phyloP scores from a whole-genome alignment of 2,329 filamentous ascomycete genomes.

The Chaetomiaceae sp. region DNA sequence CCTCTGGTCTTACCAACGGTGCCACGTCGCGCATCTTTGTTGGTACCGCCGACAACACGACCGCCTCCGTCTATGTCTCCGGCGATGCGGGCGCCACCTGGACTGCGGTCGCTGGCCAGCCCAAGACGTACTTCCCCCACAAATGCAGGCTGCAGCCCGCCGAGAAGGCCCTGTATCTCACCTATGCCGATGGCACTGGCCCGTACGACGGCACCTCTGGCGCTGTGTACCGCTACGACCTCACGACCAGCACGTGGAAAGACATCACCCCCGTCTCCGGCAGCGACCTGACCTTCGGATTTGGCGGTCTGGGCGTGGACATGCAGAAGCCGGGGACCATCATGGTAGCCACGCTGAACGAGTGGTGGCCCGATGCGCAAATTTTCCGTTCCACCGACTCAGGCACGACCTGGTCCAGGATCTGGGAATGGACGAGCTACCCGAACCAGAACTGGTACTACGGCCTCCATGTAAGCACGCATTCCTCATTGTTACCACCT shows the following conservation, averaged over 20 bases:
- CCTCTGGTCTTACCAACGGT: conserved; percentile 38
- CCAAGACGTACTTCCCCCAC: conserved; percentile 46
- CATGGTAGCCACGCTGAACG: conserved; percentile 51
- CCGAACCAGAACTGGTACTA: conserved; percentile 43
- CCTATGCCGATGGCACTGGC: conserved; percentile 48
- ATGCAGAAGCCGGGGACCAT: conserved; percentile 48
- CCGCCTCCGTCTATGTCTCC: conserved; percentile 48
- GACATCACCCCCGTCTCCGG: conserved; percentile 51
- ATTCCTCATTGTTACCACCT: rapidly evolving
- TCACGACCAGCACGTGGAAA: conserved; percentile 42
- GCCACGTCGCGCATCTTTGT: conserved; percentile 53
- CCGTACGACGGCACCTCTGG: conserved; percentile 52
- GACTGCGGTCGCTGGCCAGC: conserved; percentile 45
- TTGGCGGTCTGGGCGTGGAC: conserved; percentile 50
- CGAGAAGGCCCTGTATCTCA: conserved; percentile 50
- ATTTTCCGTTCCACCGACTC: conserved; percentile 51
- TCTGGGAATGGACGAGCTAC: conserved; percentile 47
- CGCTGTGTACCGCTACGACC: conserved; percentile 49
- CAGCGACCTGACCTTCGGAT: conserved; percentile 44
- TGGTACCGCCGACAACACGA: conserved; percentile 47
- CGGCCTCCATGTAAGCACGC: conserved; percentile 16
- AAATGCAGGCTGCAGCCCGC: conserved; percentile 44
- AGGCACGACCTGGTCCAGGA: conserved; percentile 45
- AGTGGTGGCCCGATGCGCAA: conserved; percentile 54
- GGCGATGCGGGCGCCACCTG: conserved; percentile 49